Evolutionary conservation across 2,329 filamentous ascomycete species (phyloP).

Genomic region (Boeremia exigua): DNA sequence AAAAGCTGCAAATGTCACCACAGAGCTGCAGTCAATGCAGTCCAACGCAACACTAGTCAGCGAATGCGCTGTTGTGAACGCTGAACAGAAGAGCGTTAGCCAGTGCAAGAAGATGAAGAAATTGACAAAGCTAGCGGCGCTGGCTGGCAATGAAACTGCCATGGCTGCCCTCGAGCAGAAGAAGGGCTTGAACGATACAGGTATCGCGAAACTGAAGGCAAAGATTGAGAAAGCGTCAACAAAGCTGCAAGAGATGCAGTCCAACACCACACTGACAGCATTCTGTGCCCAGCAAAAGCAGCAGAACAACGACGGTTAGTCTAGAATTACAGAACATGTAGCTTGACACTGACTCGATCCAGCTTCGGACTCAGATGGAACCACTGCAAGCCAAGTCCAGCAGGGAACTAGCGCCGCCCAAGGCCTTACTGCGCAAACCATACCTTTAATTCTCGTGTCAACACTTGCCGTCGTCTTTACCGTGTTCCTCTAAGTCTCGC

Average conservation of each 20-base stretch:
- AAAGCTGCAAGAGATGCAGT: constrained; percentile 30
- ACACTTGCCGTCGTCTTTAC: constrained; percentile 24
- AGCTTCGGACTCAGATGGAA: background rate
- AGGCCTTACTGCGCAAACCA: constrained; percentile 17
- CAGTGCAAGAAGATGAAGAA: constrained; percentile 34
- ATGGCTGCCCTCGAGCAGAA: constrained; percentile 28
- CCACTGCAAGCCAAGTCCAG: constrained; percentile 1
- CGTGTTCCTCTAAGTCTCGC: constrained; percentile 21
- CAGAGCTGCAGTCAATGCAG: constrained; percentile 29
- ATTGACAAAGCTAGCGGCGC: constrained; percentile 26
- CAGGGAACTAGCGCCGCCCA: constrained; percentile 18
- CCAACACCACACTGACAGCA: constrained; percentile 37
- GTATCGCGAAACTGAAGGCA: constrained; percentile 30
- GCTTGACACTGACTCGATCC: background rate
- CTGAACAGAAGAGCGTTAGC: constrained; percentile 24
- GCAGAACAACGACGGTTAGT: constrained; percentile 21
- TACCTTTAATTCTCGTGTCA: constrained; percentile 26
- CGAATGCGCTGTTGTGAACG: constrained; percentile 34
- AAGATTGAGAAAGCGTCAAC: constrained; percentile 28
- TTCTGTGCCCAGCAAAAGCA: constrained; percentile 28
- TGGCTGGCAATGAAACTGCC: constrained; percentile 37
- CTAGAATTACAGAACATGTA: background rate
- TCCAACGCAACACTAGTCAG: constrained; percentile 35
- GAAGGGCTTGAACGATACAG: constrained; percentile 30
- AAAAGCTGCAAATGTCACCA: constrained; percentile 32